phyloP scores from a whole-genome alignment of 2,329 filamentous ascomycete species.

The Lecanosticta acicola region DNA sequence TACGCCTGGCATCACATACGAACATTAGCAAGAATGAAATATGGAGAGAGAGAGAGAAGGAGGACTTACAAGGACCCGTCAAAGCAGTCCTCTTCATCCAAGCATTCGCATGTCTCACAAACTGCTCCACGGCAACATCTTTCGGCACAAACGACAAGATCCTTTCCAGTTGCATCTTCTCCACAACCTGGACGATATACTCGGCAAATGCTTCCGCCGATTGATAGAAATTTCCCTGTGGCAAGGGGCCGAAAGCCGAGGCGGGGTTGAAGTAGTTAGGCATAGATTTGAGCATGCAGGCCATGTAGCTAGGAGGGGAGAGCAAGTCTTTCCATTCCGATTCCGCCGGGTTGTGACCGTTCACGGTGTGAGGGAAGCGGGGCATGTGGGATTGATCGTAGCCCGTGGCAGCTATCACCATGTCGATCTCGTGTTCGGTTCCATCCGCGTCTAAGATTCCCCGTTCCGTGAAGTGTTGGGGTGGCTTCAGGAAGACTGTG shows the following conservation, averaged over 20 bases:
- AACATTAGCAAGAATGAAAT: too few relatives aligned
- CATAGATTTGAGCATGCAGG: conserved; percentile 15
- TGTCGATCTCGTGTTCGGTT: conserved; percentile 16
- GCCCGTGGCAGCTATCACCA: conserved; percentile 20
- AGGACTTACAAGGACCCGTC: conserved; percentile 19
- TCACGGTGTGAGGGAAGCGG: conserved; percentile 15
- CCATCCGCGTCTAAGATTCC: conserved; percentile 18
- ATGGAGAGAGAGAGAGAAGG: too few relatives aligned
- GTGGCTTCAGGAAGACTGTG: conserved; percentile 11
- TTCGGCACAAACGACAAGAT: conserved; percentile 17
- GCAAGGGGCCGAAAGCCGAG: conserved; percentile 18
- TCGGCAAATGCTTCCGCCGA: conserved; percentile 14
- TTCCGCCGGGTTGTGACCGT: conserved; percentile 13
- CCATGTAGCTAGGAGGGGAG: conserved; percentile 21
- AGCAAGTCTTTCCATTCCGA: conserved; percentile 4
- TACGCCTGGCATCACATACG: too few relatives aligned
- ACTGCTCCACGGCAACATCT: conserved; percentile 18
- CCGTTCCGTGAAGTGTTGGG: conserved; percentile 15
- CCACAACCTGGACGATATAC: conserved; percentile 21
- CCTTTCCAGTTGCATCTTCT: conserved; percentile 20
- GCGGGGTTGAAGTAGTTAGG: conserved; percentile 23
- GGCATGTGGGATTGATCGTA: conserved; percentile 21
- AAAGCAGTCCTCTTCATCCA: conserved; percentile 19
- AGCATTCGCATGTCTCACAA: conserved; percentile 18
- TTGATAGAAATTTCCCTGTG: conserved; percentile 21